Evolutionary conservation across 2,329 filamentous ascomycete species (phyloP).

Genomic region (Huntiella abstrusa): DNA sequence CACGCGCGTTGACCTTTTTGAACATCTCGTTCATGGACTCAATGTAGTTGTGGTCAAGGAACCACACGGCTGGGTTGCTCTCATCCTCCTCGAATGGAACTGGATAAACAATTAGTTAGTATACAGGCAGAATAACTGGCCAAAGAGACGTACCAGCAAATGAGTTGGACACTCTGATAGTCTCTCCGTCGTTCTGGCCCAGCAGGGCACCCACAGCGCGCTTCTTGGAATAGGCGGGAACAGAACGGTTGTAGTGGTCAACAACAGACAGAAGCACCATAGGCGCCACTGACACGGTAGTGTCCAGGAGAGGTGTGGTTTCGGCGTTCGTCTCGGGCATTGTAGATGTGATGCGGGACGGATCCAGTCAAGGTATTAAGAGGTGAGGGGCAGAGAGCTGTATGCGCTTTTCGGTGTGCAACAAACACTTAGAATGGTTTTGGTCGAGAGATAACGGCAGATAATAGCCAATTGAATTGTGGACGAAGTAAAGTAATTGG

Average conservation of each 20-base stretch:
- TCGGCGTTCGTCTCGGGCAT: conserved; percentile 97
- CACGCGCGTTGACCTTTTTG: conserved; percentile 97
- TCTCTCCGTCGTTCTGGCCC: conserved; percentile 90
- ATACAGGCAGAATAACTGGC: conserved; percentile 9
- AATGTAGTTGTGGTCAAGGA: conserved; percentile 97
- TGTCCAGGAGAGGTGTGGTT: conserved; percentile 82
- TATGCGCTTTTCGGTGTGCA: no score
- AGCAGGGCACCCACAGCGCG: conserved; percentile 88
- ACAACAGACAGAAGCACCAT: conserved; percentile 93
- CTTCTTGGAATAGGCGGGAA: conserved; percentile 65
- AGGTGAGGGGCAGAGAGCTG: no score
- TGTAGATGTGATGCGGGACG: conserved; percentile 12
- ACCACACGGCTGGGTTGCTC: conserved; percentile 97
- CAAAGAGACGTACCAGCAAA: conserved; percentile 54
- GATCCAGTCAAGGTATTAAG: no score
- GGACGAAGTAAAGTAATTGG: no score
- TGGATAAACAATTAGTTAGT: conserved; percentile 20
- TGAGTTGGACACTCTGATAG: conserved; percentile 94
- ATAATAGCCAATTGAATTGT: no score
- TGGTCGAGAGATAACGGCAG: no score
- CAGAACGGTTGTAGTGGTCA: conserved; percentile 92
- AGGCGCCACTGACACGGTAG: conserved; percentile 91
- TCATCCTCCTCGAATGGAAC: conserved; percentile 98
- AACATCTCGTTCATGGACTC: conserved; percentile 99
- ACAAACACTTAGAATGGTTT: no score